Evolutionary conservation across 805 yeast genomes (phyloP), one percentile per base, ranked within the genome.

Genomic region (Tetrapisispora nanseiensis): DNA sequence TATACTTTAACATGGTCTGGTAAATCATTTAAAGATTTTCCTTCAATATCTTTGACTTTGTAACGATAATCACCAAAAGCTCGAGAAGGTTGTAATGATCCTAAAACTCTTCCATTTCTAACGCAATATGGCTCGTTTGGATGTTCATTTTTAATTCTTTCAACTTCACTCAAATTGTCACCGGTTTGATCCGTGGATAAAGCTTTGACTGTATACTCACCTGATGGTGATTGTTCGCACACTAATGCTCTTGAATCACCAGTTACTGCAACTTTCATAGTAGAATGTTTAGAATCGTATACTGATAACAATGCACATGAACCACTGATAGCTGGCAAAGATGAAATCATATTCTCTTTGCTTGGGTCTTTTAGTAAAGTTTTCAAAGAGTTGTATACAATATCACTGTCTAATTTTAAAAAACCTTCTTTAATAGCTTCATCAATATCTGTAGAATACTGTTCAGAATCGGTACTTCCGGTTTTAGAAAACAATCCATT

Each of bases 11-110:
- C 72, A 51, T 85, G 80, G 37, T 81, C 81, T 55, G 94, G 97
- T 43, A 86, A 73, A 19, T 80, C 77, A 10, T 59, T 62, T 12
- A 66, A 51, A 0, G 65, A 46, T 41, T 64, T 47, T 52, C 80
- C 58, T 41, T 61, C 63, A n/a, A 68, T 46, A 29, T 70, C 69
- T 26, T 87, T 76, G 70, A 95, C 74, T 59, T 92, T 92, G 59
- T 86, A 92, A 47, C 96, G 75, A 45, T 95, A 95, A 62, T 92
- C 98, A 37, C 98, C 98, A 69, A 92, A 92, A 1, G 97, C 95
- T 55, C 98, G 72, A 0, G 95, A 78, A 12, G 98, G 98, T 63
- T 92, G 97, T 48, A 92, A 72, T 10, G 92, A 78, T 0, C 98
- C 98, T 51, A 92, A 71, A 10, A 92, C 84, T 55, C 98, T 76